phyloP scores from a whole-genome alignment of 177 flowering plant genomes.

The Vitis hybrid region DNA sequence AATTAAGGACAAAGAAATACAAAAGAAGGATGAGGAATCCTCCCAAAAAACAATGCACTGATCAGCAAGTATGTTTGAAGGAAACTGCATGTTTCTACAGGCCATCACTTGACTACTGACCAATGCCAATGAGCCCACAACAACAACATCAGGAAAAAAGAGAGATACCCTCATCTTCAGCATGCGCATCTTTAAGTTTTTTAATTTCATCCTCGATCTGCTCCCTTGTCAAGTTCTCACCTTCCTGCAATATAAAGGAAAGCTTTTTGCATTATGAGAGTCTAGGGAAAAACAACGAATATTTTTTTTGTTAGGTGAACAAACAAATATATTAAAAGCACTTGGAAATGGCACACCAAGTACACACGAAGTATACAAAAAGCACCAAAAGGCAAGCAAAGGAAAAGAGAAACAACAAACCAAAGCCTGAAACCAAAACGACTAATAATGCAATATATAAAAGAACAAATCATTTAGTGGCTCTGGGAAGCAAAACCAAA shows the following conservation, averaged over 20 bases:
- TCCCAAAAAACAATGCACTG: too few species aligned
- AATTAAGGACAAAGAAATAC: background rate
- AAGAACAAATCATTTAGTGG: background rate
- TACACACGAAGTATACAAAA: too few species aligned
- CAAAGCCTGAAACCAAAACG: too few species aligned
- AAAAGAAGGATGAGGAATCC: too few species aligned
- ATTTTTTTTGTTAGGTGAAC: too few species aligned
- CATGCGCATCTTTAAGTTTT: constrained; percentile 83
- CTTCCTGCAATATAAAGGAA: constrained; percentile 48
- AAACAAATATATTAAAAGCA: too few species aligned
- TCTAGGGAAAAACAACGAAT: background rate
- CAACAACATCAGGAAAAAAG: background rate
- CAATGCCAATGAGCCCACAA: background rate
- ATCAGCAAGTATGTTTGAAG: too few species aligned
- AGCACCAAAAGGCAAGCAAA: too few species aligned
- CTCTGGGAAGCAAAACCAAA: constrained; percentile 3
- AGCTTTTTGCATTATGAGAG: background rate
- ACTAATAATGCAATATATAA: background rate
- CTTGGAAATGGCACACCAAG: too few species aligned
- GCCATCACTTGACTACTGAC: background rate
- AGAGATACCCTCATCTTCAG: constrained; percentile 85
- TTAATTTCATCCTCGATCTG: constrained; percentile 80
- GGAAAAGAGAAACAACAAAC: too few species aligned
- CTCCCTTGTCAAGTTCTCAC: constrained; percentile 76
- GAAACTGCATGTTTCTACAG: background rate